phyloP scores from a whole-genome alignment of 306 rosid species.

The Castanea mollissima region DNA sequence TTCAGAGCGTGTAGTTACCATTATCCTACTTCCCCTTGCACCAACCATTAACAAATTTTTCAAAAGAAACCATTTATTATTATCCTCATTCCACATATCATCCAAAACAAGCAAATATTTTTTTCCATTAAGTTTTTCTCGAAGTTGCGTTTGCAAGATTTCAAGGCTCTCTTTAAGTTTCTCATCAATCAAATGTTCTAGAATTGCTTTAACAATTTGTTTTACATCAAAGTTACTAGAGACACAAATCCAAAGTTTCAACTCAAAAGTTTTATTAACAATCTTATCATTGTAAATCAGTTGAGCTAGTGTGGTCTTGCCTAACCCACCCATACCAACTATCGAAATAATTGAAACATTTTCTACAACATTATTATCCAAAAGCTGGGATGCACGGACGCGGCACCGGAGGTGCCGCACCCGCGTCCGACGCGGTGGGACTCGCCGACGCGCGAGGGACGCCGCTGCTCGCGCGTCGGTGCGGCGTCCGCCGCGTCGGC shows the following conservation, averaged over 20 bases:
- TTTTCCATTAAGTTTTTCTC: neutral
- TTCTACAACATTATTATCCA: neutral
- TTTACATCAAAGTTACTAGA: neutral
- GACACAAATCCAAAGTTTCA: conserved; percentile 8
- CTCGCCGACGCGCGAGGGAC: too few species aligned
- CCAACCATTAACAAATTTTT: neutral
- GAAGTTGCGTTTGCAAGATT: neutral
- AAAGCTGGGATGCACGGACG: too few species aligned
- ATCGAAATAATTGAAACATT: neutral
- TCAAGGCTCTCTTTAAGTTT: neutral
- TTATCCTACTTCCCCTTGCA: neutral
- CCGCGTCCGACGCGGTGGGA: too few species aligned
- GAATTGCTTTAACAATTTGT: neutral
- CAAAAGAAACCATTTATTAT: neutral
- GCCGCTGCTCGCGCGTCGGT: too few species aligned
- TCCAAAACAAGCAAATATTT: neutral
- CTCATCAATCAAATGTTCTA: neutral
- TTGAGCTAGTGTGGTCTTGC: conserved; percentile 28
- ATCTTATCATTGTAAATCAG: neutral
- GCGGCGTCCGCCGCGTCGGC: too few species aligned
- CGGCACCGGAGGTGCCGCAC: too few species aligned
- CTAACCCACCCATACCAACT: conserved; percentile 10
- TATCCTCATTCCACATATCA: neutral
- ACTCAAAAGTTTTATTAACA: neutral
- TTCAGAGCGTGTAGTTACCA: neutral